Base-by-base conservation (phyloP, 208 protist genomes). In the Trypanosoma rangeli region DNA sequence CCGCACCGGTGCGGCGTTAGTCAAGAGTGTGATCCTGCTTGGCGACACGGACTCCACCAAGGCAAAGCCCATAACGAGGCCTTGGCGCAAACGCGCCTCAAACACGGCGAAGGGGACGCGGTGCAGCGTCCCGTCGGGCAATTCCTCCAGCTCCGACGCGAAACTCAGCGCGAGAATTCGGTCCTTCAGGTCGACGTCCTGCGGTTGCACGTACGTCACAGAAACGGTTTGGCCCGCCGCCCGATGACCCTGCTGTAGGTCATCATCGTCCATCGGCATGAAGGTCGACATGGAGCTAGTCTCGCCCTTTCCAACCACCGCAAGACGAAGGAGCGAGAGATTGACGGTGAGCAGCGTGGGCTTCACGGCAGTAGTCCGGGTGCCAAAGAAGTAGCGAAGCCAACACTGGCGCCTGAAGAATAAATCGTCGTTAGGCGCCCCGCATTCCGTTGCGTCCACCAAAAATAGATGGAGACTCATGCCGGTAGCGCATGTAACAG, bases 381-480 rank as follows among this genome's bases (percentile, higher is more conserved):
- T 85, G 26, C 84, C 87, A 29, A 84, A 86, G 74, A 93, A 90
- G 78, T 93, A 90, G 44, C 76, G 80, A 62, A 84, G 63, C 85
- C 87, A 93, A 24, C 78, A 71, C 66, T 84, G 81, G 29, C 64
- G 76, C 1, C 29, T 9, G 26, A 62, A 57, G 20, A 63, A 66
- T 7, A 24, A 54, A 57, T 63, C 67, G 26, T 72, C 56, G 16
- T 49, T 31, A 0, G 49, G 24, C 3, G 13, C 49, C 7, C 69
- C 67, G 26, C 64, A 70, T 54, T 73, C 73, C 1, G 79, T 62
- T 4, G 74, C 66, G 62, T 89, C 86, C 26, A 92, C 39, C 13
- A 92, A 77, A 54, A 86, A 84, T 15, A 89, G 62, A 15, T 64
- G 73, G 33, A 89, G 79, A 26, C 46, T 74, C 52, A 78, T 53